Conservation (phyloP, 1,284 basidiomycete species). For the Phlebopus sp. region DNA sequence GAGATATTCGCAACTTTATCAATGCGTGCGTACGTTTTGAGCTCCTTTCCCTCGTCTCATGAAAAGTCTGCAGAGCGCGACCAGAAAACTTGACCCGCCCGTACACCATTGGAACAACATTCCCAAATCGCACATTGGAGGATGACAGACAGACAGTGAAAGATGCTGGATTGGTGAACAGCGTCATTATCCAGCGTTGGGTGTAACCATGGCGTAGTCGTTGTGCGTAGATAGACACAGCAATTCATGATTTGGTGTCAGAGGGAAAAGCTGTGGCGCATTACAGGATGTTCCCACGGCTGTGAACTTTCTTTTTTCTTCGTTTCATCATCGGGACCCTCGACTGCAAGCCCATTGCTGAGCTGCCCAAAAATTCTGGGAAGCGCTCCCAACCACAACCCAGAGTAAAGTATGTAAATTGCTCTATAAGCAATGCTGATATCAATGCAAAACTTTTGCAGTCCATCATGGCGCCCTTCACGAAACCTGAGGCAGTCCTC, state of each 20-base stretch:
- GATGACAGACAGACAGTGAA: constrained; percentile 71
- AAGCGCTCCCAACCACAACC: background rate
- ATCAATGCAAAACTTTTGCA: background rate
- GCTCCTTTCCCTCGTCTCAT: background rate
- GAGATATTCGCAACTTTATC: constrained; percentile 85
- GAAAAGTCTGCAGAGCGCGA: constrained; percentile 53
- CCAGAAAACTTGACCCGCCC: constrained; percentile 63
- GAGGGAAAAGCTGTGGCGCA: too few species aligned
- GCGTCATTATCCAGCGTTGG: constrained; percentile 87
- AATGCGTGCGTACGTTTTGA: constrained; percentile 67
- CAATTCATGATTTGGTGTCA: too few species aligned
- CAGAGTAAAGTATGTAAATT: background rate
- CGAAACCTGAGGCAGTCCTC: constrained; percentile 88
- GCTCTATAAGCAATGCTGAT: background rate
- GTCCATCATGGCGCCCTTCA: constrained; percentile 76
- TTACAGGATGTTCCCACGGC: too few species aligned
- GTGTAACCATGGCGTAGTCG: constrained; percentile 29
- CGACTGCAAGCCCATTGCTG: background rate
- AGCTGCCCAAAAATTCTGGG: background rate
- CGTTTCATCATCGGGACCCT: too few species aligned
- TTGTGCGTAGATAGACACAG: too few species aligned
- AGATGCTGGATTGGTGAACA: constrained; percentile 73
- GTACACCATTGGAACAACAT: constrained; percentile 83
- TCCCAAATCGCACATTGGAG: constrained; percentile 77
- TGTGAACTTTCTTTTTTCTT: too few species aligned